A percentile compares a stretch with the other conserved stretches of the same genome.
Conservation (phyloP, 164 flowering plant genomes). For the Euptelea pleiosperma region DNA sequence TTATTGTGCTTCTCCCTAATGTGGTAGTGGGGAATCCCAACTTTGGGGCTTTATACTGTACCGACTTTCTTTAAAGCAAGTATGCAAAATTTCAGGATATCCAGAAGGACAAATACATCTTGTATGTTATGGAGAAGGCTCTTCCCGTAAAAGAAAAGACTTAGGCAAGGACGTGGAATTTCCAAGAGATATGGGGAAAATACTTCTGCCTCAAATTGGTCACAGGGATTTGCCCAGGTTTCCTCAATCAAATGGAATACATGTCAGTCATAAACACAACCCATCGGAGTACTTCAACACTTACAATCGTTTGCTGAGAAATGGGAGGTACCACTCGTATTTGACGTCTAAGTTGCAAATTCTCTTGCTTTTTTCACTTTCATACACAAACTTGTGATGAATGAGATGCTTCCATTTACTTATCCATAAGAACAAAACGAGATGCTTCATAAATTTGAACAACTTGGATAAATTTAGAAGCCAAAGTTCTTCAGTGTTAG, state of each 20-base stretch:
- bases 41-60: background rate
- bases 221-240: conserved; percentile 6
- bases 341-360: background rate
- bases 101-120: conserved; percentile 22
- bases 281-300: conserved; percentile 29
- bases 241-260: conserved; percentile 31
- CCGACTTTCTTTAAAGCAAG: conserved; percentile 11
- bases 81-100: conserved; percentile 29
- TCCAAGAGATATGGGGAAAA: conserved; percentile 27
- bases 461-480: background rate
- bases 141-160: conserved; percentile 25
- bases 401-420: background rate
- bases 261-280: conserved; percentile 20
- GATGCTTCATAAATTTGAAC: background rate
- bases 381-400: background rate
- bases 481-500: too few species aligned
- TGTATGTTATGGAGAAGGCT: conserved; percentile 27
- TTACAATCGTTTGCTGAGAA: conserved; percentile 57
- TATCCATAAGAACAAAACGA: too few species aligned
- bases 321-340: conserved; percentile 53
- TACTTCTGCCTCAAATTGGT: conserved; percentile 14
- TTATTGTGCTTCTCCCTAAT: background rate
- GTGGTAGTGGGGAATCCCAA: conserved; percentile 5
- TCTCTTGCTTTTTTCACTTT: conserved; percentile 4
- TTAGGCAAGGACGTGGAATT: conserved; percentile 22